Evolutionary conservation across 306 rosid species (phyloP).

Genomic region (Cajanus cajan): DNA sequence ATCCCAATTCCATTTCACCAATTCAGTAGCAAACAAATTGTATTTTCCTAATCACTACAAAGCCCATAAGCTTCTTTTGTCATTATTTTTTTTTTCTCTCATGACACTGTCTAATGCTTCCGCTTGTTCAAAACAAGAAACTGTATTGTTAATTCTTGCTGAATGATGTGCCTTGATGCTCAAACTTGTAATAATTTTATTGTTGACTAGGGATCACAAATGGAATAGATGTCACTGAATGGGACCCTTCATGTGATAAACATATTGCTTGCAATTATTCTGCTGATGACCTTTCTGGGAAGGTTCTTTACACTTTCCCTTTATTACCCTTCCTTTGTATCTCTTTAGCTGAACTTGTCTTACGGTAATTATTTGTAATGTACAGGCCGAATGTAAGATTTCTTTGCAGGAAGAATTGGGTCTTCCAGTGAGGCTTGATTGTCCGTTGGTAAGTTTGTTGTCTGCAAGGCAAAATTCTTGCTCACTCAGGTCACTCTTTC

Average conservation of each 20-base stretch:
- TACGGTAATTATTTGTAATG: constrained; percentile 10
- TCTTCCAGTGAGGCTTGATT: constrained; percentile 67
- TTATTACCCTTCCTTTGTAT: neutral
- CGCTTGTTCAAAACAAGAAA: constrained; percentile 13
- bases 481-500: constrained; percentile 14
- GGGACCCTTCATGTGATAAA: constrained; percentile 77
- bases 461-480: neutral
- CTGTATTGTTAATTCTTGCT: neutral
- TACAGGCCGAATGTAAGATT: constrained; percentile 71
- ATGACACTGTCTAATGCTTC: neutral
- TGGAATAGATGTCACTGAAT: constrained; percentile 76
- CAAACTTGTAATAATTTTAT: constrained; percentile 16
- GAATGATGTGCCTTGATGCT: constrained; percentile 13
- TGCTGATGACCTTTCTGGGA: constrained; percentile 68
- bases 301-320: constrained; percentile 47
- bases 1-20: neutral
- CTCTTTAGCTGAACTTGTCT: constrained; percentile 22
- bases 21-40: neutral
- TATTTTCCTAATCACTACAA: neutral
- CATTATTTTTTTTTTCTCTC: constrained; percentile 9
- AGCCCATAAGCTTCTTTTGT: neutral
- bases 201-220: constrained; percentile 70
- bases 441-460: constrained; percentile 66
- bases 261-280: constrained; percentile 64
- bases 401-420: constrained; percentile 79